phyloP scores from a whole-genome alignment of 164 flowering plant species.

The Sedum album region DNA sequence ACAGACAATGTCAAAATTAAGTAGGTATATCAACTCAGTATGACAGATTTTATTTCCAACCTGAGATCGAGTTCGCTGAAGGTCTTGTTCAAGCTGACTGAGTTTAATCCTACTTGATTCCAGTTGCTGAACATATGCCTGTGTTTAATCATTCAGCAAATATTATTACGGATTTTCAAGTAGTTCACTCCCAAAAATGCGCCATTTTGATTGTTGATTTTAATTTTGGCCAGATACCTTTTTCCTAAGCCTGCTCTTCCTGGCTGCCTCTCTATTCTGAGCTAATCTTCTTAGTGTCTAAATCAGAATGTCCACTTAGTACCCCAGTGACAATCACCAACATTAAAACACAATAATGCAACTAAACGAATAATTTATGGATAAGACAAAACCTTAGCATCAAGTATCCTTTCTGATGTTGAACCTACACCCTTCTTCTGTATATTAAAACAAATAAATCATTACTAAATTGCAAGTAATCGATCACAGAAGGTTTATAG shows the following conservation, averaged over 20 bases:
- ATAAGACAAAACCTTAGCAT: constrained; percentile 62
- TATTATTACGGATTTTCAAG: too few relatives aligned
- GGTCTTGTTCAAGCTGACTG: constrained; percentile 83
- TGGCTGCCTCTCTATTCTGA: constrained; percentile 98
- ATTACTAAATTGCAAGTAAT: constrained; percentile 1
- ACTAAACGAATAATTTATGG: neutral
- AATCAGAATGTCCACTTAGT: neutral
- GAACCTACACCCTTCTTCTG: constrained; percentile 70
- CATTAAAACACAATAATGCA: neutral
- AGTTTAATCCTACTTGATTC: constrained; percentile 90
- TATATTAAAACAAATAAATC: constrained; percentile 20
- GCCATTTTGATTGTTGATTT: too few relatives aligned
- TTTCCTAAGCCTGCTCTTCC: constrained; percentile 84
- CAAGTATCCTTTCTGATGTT: constrained; percentile 59
- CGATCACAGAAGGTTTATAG: neutral
- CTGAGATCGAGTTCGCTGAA: constrained; percentile 89
- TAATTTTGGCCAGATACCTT: constrained; percentile 45
- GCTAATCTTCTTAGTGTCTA: constrained; percentile 94
- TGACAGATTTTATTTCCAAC: constrained; percentile 18
- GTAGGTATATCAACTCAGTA: too few relatives aligned
- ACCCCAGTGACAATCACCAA: neutral
- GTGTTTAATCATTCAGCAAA: constrained; percentile 6
- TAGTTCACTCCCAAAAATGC: neutral
- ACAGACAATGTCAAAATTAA: neutral
- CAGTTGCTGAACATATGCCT: constrained; percentile 97